Evolutionary conservation across 331 rosid genomes (phyloP).

Genomic region (Pyrus hybrid): DNA sequence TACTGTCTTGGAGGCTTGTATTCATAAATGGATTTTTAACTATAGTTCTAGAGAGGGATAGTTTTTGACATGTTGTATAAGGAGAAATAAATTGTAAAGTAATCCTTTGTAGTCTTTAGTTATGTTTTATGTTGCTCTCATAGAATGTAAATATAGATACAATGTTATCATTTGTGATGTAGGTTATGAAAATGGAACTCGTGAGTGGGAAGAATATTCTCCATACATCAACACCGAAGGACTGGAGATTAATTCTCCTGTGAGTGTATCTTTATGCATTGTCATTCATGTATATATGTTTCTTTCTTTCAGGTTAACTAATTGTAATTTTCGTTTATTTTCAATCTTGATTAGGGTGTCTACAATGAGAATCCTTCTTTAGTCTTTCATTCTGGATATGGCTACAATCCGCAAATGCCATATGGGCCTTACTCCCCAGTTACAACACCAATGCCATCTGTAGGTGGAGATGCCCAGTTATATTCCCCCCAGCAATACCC

Average conservation of each 20-base stretch:
- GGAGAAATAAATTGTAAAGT: neutral
- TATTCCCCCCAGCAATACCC: conserved; percentile 77
- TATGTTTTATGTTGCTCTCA: neutral
- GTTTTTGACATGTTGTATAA: neutral
- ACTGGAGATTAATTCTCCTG: conserved; percentile 77
- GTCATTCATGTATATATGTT: neutral
- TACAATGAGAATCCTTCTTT: conserved; percentile 81
- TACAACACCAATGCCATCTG: conserved; percentile 76
- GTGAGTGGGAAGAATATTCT: conserved; percentile 83
- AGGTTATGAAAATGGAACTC: conserved; percentile 62
- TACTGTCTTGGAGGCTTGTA: neutral
- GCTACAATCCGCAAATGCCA: conserved; percentile 80
- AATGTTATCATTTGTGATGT: conserved; percentile 10
- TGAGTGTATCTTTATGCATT: conserved; percentile 31
- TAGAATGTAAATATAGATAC: neutral
- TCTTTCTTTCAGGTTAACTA: neutral
- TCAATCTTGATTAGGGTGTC: conserved; percentile 44
- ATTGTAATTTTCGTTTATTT: neutral
- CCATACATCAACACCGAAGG: conserved; percentile 66
- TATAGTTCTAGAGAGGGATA: neutral
- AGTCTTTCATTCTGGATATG: conserved; percentile 80
- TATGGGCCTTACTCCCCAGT: conserved; percentile 86
- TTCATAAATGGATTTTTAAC: neutral
- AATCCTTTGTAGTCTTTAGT: neutral
- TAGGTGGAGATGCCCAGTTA: conserved; percentile 65